Percentiles rank a stretch among this genome's conserved stretches.
Conservation (phyloP, 768 basidiomycete species). For the Xanthoconium stramineum region DNA sequence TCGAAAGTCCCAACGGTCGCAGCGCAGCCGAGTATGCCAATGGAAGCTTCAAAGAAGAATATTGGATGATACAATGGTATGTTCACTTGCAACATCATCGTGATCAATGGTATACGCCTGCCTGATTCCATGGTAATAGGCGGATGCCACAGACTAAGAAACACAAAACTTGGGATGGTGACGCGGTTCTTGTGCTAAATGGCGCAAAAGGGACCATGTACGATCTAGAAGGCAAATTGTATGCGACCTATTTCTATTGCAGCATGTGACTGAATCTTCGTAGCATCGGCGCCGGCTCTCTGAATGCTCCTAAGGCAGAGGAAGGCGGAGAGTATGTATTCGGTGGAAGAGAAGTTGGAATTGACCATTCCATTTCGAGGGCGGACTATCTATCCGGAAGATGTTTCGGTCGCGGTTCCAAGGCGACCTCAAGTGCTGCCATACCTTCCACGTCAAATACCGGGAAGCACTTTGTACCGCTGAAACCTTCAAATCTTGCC, state of each 20-base stretch:
- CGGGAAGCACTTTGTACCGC: constrained; percentile 31
- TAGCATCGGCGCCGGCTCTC: constrained; percentile 54
- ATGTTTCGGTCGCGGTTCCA: constrained; percentile 51
- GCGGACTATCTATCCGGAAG: constrained; percentile 61
- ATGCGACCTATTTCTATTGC: constrained; percentile 21
- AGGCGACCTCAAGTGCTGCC: constrained; percentile 11
- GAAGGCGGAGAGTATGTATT: constrained; percentile 39
- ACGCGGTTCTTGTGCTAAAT: constrained; percentile 58
- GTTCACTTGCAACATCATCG: background rate
- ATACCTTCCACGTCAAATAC: constrained; percentile 27
- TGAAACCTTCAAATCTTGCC: constrained; percentile 28
- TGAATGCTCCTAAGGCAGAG: constrained; percentile 36
- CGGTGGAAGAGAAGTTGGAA: constrained; percentile 59
- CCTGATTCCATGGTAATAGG: constrained; percentile 36
- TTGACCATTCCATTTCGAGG: constrained; percentile 55
- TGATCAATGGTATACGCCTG: background rate
- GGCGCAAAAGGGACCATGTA: constrained; percentile 48
- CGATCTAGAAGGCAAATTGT: constrained; percentile 66
- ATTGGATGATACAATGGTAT: constrained; percentile 83
- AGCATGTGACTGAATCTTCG: background rate
- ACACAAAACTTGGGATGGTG: constrained; percentile 90
- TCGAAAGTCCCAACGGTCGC: constrained; percentile 18
- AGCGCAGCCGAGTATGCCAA: constrained; percentile 7
- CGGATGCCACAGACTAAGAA: constrained; percentile 71
- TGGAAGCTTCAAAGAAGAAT: constrained; percentile 33